These are phyloP conservation scores for Camellia lanceoleosa DNA, from an alignment of 148 eudicot species.

Conservation along the genomic window DNA sequence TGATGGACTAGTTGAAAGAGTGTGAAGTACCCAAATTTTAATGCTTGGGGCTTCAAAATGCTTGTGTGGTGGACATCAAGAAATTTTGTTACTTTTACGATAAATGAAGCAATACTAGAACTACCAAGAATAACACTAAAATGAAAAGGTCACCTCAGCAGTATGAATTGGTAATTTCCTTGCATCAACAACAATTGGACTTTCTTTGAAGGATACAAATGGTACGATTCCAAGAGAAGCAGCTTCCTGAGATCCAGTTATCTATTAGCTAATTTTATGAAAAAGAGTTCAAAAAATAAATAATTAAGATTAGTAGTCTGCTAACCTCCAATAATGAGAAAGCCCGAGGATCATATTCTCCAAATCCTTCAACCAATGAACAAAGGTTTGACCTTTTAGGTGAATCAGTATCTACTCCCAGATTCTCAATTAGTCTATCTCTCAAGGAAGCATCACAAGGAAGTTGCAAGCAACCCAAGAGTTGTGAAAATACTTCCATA, in stretches of 20 bases:
- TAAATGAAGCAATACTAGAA: neutral
- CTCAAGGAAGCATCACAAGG: slow-evolving; percentile 63
- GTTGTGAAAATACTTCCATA: slow-evolving; percentile 63
- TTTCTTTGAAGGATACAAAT: slow-evolving; percentile 53
- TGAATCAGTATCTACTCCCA: slow-evolving; percentile 46
- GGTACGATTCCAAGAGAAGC: slow-evolving; percentile 82
- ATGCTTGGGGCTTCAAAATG: neutral
- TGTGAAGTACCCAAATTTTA: neutral
- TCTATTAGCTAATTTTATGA: slow-evolving; percentile 7
- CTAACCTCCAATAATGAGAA: slow-evolving; percentile 88
- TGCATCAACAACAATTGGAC: slow-evolving; percentile 65
- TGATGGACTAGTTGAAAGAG: no score
- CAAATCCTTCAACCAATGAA: slow-evolving; percentile 85
- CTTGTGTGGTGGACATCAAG: neutral
- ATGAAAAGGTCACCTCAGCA: slow-evolving; percentile 60
- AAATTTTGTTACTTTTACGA: neutral
- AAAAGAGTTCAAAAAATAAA: neutral
- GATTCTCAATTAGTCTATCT: slow-evolving; percentile 65
- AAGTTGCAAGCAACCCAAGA: slow-evolving; percentile 79
- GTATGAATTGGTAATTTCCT: slow-evolving; percentile 46
- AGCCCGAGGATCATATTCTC: slow-evolving; percentile 93
- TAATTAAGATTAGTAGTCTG: neutral
- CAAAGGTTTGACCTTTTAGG: slow-evolving; percentile 56
- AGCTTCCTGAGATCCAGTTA: slow-evolving; percentile 62
- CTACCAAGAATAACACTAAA: neutral